Conservation (phyloP, 129 eudicot species). For the Centella asiatica region DNA sequence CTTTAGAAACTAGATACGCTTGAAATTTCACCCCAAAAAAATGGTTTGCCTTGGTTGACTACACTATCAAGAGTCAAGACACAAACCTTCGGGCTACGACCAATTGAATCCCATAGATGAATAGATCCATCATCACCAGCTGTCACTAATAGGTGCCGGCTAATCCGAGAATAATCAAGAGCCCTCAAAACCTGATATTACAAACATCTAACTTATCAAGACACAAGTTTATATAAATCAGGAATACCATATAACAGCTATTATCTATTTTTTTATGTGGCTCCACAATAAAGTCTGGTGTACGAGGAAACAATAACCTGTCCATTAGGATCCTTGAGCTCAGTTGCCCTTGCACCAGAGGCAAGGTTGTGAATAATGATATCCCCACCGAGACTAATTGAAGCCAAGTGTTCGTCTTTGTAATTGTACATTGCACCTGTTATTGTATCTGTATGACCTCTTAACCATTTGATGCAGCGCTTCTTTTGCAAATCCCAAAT, state of each 20-base stretch:
- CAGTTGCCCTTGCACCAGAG: constrained; percentile 78
- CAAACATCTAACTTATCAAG: constrained; percentile 46
- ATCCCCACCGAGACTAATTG: constrained; percentile 80
- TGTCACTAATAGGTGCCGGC: constrained; percentile 95
- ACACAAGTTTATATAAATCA: constrained; percentile 17
- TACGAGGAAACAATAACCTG: constrained; percentile 46
- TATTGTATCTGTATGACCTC: constrained; percentile 85
- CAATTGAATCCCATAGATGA: constrained; percentile 95
- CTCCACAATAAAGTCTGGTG: constrained; percentile 17
- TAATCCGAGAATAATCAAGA: constrained; percentile 94
- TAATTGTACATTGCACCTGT: constrained; percentile 84
- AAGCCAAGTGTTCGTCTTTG: constrained; percentile 95
- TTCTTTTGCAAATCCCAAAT: constrained; percentile 97
- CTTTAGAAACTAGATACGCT: not conserved
- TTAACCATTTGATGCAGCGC: constrained; percentile 93
- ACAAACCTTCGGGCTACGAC: constrained; percentile 83
- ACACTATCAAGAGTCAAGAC: not conserved
- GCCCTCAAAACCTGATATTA: constrained; percentile 87
- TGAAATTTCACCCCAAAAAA: not conserved
- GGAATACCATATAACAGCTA: constrained; percentile 24
- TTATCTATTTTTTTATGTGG: constrained; percentile 1
- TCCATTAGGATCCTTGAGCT: constrained; percentile 80
- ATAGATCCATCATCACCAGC: constrained; percentile 99
- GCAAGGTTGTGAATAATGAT: constrained; percentile 90
- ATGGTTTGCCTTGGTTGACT: not conserved